Evolutionary conservation across 805 yeast species (phyloP).

Genomic region (Kodamaea laetipori): DNA sequence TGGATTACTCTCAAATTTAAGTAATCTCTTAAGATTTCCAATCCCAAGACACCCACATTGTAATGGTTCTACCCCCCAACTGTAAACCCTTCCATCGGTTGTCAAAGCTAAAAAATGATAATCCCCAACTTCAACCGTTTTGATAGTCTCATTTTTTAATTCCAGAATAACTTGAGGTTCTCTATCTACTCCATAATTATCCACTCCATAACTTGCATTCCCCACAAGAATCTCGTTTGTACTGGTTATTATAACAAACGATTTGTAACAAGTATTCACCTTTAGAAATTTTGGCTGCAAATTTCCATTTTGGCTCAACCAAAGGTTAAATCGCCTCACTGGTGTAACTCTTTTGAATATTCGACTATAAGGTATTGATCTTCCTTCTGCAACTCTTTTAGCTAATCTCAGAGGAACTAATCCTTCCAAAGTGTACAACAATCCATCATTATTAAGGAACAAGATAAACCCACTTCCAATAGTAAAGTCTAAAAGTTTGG

Average conservation of each 20-base stretch:
- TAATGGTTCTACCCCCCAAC: conserved; percentile 70
- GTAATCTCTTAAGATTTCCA: conserved; percentile 32
- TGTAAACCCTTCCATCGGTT: conserved; percentile 53
- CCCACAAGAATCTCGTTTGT: conserved; percentile 50
- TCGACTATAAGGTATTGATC: conserved; percentile 8
- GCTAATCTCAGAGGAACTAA: conserved; percentile 7
- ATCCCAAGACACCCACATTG: conserved; percentile 71
- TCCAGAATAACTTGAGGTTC: conserved; percentile 40
- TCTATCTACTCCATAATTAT: conserved; percentile 3
- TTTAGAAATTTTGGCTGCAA: conserved; percentile 43
- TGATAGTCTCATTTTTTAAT: conserved; percentile 49
- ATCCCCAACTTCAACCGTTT: conserved; percentile 68
- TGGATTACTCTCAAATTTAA: conserved; percentile 4
- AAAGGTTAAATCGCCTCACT: conserved; percentile 32
- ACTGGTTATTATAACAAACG: conserved; percentile 58
- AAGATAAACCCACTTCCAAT: conserved; percentile 56
- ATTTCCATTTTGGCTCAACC: conserved; percentile 25
- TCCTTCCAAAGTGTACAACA: conserved; percentile 33
- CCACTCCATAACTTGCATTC: conserved; percentile 12
- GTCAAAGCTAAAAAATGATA: conserved; percentile 66
- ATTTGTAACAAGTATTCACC: conserved; percentile 54
- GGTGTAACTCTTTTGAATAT: conserved; percentile 10
- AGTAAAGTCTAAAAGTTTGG: conserved; percentile 51
- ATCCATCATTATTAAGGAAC: conserved; percentile 48
- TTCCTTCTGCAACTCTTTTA: background rate